A percentile compares a stretch with the other conserved stretches of the same genome.
Evolutionary conservation across 305 asterid genomes (phyloP).

Genomic region (Solanum hybrid): DNA sequence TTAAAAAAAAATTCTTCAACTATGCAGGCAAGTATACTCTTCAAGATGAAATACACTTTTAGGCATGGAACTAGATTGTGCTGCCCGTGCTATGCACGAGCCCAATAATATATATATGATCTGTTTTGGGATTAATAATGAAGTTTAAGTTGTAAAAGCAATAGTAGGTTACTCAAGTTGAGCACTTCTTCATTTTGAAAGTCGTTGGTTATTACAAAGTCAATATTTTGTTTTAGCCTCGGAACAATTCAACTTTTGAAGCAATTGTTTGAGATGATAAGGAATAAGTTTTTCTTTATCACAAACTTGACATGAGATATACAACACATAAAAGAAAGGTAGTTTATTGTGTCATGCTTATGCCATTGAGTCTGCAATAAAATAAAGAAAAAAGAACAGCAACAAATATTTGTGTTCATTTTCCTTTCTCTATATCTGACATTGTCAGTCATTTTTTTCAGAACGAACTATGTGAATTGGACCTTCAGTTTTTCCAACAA

Average conservation of each 20-base stretch:
- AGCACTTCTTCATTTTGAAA: neutral
- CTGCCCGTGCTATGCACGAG: too few species aligned
- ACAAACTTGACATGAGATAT: too few species aligned
- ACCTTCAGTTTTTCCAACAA: too few species aligned
- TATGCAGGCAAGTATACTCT: neutral
- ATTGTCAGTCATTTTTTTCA: too few species aligned
- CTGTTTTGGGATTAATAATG: neutral
- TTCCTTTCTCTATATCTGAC: too few species aligned
- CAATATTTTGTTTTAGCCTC: neutral
- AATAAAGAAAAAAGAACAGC: too few species aligned
- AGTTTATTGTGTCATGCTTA: too few species aligned
- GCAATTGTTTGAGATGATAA: neutral
- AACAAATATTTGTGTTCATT: too few species aligned
- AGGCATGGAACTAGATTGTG: neutral
- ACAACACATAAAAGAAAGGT: too few species aligned
- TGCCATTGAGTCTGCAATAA: too few species aligned
- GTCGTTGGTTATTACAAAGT: neutral
- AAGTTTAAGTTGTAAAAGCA: neutral
- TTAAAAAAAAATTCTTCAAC: neutral
- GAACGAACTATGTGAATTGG: too few species aligned
- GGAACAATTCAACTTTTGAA: neutral
- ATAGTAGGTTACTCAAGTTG: neutral
- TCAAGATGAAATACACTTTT: neutral
- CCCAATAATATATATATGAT: neutral
- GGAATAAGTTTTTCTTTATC: neutral